Evolutionary conservation across 148 eudicot genomes (phyloP), one percentile per base, ranked within the genome.

Genomic region (Rhododendron vialii): DNA sequence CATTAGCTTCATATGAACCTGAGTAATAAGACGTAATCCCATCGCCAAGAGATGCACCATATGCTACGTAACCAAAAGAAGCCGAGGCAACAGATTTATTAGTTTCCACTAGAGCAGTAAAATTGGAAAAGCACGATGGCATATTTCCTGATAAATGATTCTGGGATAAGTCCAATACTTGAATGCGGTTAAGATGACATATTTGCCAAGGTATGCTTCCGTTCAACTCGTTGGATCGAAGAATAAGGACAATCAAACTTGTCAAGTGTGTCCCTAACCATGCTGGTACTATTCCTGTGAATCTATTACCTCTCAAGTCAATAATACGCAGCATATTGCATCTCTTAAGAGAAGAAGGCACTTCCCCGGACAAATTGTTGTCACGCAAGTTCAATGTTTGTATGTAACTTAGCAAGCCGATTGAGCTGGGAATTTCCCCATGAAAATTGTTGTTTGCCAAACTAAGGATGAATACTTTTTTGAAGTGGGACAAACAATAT

Each of bases 21-120:
- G 38, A 36, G 38, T 36, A 0, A 36, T 2, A 36, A 36, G 0
- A 0, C 38, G 4, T 0, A 36, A 0, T 2, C 38, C 38, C 38
- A 36, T 35, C 36, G 36, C 38, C 38, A 36, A 3, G 38, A 36
- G 38, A 2, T 36, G 4, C 3, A 36, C 0, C 43, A 38, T 5
- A 38, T 5, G 43, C 0, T 0, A 0, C 0, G 6, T 38, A 38
- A 38, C 0, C 0, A 5, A 5, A 0, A 38, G 0, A 0, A 0
- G 43, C 5, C 6, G 6, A 0, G 6, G 43, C 43, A 38, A 5
- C 43, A 5, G 6, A 38, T 0, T 5, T 5, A 5, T 38, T 38
- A 5, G 0, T 38, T 38, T 38, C 43, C 43, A 38, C 43, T 0
- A 38, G 43, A 38, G 43, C 6, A 38, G 43, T 38, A 38, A 38